Conservation (phyloP, 2,329 filamentous ascomycete species). For the Microthyrium microscopicum region DNA sequence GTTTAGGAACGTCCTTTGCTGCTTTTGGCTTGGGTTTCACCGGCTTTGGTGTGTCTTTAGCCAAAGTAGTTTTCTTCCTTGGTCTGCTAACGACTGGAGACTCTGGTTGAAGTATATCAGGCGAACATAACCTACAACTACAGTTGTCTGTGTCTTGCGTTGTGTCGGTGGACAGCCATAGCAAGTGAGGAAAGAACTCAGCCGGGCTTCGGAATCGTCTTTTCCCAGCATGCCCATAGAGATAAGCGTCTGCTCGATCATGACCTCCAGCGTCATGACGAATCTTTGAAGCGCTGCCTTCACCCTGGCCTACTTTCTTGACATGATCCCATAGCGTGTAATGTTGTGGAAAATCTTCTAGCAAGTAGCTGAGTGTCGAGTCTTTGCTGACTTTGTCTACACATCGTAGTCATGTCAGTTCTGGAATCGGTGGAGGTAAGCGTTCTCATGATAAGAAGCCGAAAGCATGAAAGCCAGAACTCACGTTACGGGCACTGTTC, state of each 20-base stretch:
- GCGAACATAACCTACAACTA: constrained; percentile 39
- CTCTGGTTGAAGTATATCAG: constrained; percentile 31
- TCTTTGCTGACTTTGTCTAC: constrained; percentile 18
- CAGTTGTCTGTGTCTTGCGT: constrained; percentile 37
- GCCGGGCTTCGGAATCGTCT: constrained; percentile 41
- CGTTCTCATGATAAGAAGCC: neutral
- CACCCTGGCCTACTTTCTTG: constrained; percentile 26
- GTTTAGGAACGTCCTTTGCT: no score
- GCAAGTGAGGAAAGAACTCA: constrained; percentile 43
- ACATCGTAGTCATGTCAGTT: neutral
- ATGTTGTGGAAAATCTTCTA: constrained; percentile 37
- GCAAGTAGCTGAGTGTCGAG: no score
- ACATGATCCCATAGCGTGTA: constrained; percentile 43
- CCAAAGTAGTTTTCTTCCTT: constrained; percentile 13
- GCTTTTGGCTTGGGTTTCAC: constrained; percentile 13
- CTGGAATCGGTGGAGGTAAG: neutral
- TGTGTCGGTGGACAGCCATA: constrained; percentile 39
- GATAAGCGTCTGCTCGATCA: constrained; percentile 41
- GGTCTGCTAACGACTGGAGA: no score
- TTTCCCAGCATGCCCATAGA: constrained; percentile 41
- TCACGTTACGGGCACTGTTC: neutral
- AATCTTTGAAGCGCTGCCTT: constrained; percentile 27
- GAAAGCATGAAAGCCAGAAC: neutral
- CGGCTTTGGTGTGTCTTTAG: constrained; percentile 1
- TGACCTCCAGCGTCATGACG: constrained; percentile 32